phyloP scores from a whole-genome alignment of 495 filamentous ascomycete genomes.

The Penicillium paradoxum region DNA sequence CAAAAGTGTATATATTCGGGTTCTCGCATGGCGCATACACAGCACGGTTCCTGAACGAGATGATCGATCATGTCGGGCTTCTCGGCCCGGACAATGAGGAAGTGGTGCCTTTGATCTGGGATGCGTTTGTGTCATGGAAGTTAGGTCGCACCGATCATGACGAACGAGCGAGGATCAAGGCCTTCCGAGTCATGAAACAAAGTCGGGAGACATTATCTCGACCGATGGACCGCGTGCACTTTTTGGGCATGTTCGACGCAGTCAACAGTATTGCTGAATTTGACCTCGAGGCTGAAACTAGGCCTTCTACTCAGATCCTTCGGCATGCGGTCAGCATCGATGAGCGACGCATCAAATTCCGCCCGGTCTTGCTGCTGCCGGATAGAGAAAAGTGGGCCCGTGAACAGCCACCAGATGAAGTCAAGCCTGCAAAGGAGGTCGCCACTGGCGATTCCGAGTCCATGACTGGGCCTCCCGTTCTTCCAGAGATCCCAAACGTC shows the following conservation, averaged over 20 bases:
- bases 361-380: slow-evolving; percentile 18
- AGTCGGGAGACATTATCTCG: slow-evolving; percentile 71
- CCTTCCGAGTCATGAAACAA: slow-evolving; percentile 61
- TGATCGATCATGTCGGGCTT: slow-evolving; percentile 75
- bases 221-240: slow-evolving; percentile 54
- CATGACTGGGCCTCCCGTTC: background rate
- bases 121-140: slow-evolving; percentile 71
- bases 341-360: slow-evolving; percentile 44
- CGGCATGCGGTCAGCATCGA: slow-evolving; percentile 44
- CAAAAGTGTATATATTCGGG: slow-evolving; percentile 74
- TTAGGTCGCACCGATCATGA: slow-evolving; percentile 46
- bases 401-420: background rate
- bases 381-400: background rate
- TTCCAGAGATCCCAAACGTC: background rate
- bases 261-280: slow-evolving; percentile 73
- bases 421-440: background rate
- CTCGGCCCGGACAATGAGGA: slow-evolving; percentile 76
- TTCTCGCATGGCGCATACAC: slow-evolving; percentile 80
- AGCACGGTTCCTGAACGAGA: slow-evolving; percentile 75
- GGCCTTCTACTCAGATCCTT: slow-evolving; percentile 25
- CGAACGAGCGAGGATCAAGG: slow-evolving; percentile 46
- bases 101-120: slow-evolving; percentile 76
- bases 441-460: background rate
- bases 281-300: slow-evolving; percentile 53
- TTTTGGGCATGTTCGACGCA: slow-evolving; percentile 28